Evolutionary conservation across 495 filamentous ascomycete species (phyloP).

Genomic region (Aspergillus sclerotiicarbonarius): DNA sequence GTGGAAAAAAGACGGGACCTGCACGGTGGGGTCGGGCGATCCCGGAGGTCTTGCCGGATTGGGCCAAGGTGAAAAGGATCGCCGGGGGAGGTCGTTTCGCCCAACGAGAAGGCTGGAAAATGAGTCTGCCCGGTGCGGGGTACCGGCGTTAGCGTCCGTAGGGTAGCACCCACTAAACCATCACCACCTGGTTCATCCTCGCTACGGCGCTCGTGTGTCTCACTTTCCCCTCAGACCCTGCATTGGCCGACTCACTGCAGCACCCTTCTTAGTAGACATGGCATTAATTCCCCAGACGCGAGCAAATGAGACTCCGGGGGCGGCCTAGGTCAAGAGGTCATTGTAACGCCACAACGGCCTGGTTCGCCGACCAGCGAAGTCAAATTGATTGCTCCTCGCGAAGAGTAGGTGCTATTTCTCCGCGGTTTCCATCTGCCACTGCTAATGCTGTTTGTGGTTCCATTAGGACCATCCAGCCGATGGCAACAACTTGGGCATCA

Average conservation of each 20-base stretch:
- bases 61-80: neutral
- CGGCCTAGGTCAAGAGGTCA: conserved; percentile 12
- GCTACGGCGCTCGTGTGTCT: neutral
- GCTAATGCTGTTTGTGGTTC: too few species aligned
- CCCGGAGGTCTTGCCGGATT: neutral
- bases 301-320: conserved; percentile 29
- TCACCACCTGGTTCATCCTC: too few species aligned
- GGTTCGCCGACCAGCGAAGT: too few species aligned
- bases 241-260: neutral
- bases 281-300: neutral
- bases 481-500: neutral
- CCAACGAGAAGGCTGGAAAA: neutral
- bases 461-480: too few species aligned
- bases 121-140: neutral
- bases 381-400: neutral
- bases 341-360: too few species aligned
- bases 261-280: neutral
- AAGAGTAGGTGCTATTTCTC: too few species aligned
- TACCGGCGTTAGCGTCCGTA: neutral
- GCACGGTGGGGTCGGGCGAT: neutral
- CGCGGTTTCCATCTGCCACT: too few species aligned
- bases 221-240: neutral
- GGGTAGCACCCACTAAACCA: neutral
- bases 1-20: too few species aligned
- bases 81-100: neutral